Base-by-base conservation (phyloP, 257 asterid genomes). In the Haberlea rhodopensis region DNA sequence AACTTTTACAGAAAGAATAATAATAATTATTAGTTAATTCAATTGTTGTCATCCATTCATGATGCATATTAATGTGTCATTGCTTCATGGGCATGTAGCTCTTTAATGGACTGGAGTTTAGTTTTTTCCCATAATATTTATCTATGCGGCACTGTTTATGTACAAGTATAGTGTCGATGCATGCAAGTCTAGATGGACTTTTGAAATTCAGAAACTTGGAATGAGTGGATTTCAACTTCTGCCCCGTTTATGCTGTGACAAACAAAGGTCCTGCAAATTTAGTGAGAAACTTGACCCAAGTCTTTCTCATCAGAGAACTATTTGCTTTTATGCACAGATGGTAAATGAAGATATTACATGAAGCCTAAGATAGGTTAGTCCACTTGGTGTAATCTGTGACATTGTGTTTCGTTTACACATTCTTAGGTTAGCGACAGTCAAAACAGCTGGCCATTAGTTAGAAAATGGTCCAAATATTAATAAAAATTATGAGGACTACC, bases 391-490 rank as follows among this genome's bases (percentile, higher is more conserved):
- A 15, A 40, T 1, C 19, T 40, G 6, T 40, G 49, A 40, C 6
- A 5, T 15, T 40, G 19, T 40, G 4, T 15, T 15, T 19, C 4
- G 4, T 13, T 40, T 4, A 15, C 19, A 40, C 3, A 0, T 40
- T 13, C 11, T 40, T 15, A 40, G 7, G 19, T 19, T 15, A 13
- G 19, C 1, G 7, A 40, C 49, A 15, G 49, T n/a, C n/a, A n/a
- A 25, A 72, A 49, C 37, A 19, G 68, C 40, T 59, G 58, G 48
- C 54, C 53, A 29, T 29, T 53, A 53, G 52, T 53, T 32, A 53
- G 18, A 59, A 65, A 58, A 49, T 4, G 34, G 15, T 63, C 16
- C 54, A 55, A 62, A 10, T 26, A 69, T 26, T 62, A 22, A 11
- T 23, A 24, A 24, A 53, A 54, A 53, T 66, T 62, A 26, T 57